Conservation (phyloP, 257 asterid genomes). For the Henckelia pumila region DNA sequence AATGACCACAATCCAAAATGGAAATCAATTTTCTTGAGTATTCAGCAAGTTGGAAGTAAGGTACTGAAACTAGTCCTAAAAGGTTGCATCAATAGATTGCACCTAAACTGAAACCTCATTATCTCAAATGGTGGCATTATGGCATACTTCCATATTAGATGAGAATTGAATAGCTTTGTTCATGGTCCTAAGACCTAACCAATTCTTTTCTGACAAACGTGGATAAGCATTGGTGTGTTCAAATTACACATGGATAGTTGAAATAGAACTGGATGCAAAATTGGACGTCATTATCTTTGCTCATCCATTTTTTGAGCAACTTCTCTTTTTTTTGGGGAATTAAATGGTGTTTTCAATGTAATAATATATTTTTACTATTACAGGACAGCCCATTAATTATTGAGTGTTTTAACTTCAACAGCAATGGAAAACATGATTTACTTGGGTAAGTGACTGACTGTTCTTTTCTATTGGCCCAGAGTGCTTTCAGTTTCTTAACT, state of each 20-base stretch:
- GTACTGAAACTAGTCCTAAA: conserved; percentile 39
- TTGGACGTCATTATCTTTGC: conserved; percentile 16
- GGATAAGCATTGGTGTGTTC: conserved; percentile 17
- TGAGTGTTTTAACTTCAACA: conserved; percentile 91
- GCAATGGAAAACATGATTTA: conserved; percentile 84
- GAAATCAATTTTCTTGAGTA: conserved; percentile 68
- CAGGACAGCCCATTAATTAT: conserved; percentile 93
- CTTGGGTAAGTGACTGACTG: conserved; percentile 64
- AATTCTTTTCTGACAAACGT: conserved; percentile 4
- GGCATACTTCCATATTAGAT: conserved; percentile 13
- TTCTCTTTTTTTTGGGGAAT: conserved; percentile 11
- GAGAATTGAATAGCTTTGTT: conserved; percentile 19
- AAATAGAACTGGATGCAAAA: conserved; percentile 6
- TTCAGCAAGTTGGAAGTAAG: conserved; percentile 99
- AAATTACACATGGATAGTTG: conserved; percentile 12
- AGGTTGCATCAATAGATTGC: conserved; percentile 4
- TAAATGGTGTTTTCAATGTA: conserved; percentile 24
- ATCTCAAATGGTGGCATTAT: not conserved
- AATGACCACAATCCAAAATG: conserved; percentile 80
- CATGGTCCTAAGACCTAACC: conserved; percentile 11
- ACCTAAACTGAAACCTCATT: not conserved
- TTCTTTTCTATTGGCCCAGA: conserved; percentile 22
- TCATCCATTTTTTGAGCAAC: conserved; percentile 5
- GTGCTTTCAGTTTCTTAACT: conserved; percentile 32
- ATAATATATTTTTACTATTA: conserved; percentile 37